Evolutionary conservation across 169 alveolate species (phyloP), one percentile per base, ranked within the genome.

Genomic region (Plasmodium cynomolgi): DNA sequence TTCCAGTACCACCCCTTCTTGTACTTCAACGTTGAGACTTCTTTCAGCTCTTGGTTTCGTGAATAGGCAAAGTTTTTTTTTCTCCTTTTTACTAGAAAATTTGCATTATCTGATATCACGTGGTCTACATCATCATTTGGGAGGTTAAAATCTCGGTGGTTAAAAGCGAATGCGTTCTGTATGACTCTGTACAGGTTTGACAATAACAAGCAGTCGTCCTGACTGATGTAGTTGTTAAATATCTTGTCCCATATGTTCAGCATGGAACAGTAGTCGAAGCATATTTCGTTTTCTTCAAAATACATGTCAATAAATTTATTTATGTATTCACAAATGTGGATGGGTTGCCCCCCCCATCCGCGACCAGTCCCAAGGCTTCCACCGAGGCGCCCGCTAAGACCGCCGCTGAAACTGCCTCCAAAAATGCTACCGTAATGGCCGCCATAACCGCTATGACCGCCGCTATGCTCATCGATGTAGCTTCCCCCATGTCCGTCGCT

Each of bases 1-100:
- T 31, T 62, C 94, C 94, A 90, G 33, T 90, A 90, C 94, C 94
- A 90, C 33, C 91, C 83, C 37, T 71, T 90, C 50, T 68, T 90
- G 47, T 90, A 17, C 34, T 71, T 90, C 47, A 68, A 26, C 6
- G 91, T 37, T 7, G 94, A 54, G 3, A 77, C 41, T 62, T 90
- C 91, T 23, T 72, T 90, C 6, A 81, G 56, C 20, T 90, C 94
- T 17, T 90, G 71, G 50, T 34, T 74, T 68, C 81, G 81, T 8
- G 91, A 80, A n/a, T 86, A 34, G 20, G 3, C 37, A 62, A 80
- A 56, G 26, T 31, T 3, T 20, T 62, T 90, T 62, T 34, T 90
- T 41, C 91, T 58, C 73, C 77, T 90, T 41, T 90, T 90, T 62
- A 90, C 44, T 50, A 90, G 54, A 34, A 79, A 62, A 20, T 33